Evolutionary conservation across 2,329 filamentous ascomycete genomes (phyloP).

Genomic region (Scedosporium apiospermum): DNA sequence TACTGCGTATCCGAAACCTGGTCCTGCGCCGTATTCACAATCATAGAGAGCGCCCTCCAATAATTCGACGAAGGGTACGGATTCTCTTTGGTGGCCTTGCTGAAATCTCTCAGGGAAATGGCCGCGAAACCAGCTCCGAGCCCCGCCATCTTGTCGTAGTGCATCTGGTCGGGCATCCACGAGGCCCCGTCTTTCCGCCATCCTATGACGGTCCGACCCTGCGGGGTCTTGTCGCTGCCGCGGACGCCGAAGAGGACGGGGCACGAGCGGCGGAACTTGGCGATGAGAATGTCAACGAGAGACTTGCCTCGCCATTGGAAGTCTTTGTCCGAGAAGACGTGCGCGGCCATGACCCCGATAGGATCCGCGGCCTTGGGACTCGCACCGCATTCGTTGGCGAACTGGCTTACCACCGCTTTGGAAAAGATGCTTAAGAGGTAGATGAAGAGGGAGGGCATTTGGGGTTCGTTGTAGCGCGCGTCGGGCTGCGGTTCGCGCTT

Average conservation of each 20-base stretch:
- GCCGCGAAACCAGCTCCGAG: slow-evolving; percentile 78
- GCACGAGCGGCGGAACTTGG: slow-evolving; percentile 73
- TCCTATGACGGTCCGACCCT: slow-evolving; percentile 58
- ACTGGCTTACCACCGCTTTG: slow-evolving; percentile 63
- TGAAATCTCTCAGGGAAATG: slow-evolving; percentile 74
- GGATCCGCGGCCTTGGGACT: slow-evolving; percentile 62
- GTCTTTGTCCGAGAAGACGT: slow-evolving; percentile 61
- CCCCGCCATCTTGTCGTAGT: slow-evolving; percentile 75
- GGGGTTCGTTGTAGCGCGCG: slow-evolving; percentile 33
- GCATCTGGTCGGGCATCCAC: slow-evolving; percentile 60
- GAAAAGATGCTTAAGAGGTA: slow-evolving; percentile 70
- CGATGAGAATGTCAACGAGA: slow-evolving; percentile 73
- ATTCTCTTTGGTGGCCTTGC: slow-evolving; percentile 56
- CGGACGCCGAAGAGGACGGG: slow-evolving; percentile 79
- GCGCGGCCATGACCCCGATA: slow-evolving; percentile 66
- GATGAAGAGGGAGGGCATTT: slow-evolving; percentile 56
- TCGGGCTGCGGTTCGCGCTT: slow-evolving; percentile 33
- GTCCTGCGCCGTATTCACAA: slow-evolving; percentile 62
- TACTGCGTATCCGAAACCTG: slow-evolving; percentile 67
- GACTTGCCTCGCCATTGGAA: slow-evolving; percentile 59
- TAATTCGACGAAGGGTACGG: slow-evolving; percentile 73
- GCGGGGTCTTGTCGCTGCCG: slow-evolving; percentile 63
- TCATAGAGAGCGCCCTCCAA: slow-evolving; percentile 68
- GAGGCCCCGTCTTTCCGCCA: slow-evolving; percentile 56
- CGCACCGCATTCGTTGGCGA: slow-evolving; percentile 55